These are phyloP conservation scores for Annulohypoxylon moriforme DNA, from an alignment of 495 filamentous ascomycete species.

Conservation along the genomic window DNA sequence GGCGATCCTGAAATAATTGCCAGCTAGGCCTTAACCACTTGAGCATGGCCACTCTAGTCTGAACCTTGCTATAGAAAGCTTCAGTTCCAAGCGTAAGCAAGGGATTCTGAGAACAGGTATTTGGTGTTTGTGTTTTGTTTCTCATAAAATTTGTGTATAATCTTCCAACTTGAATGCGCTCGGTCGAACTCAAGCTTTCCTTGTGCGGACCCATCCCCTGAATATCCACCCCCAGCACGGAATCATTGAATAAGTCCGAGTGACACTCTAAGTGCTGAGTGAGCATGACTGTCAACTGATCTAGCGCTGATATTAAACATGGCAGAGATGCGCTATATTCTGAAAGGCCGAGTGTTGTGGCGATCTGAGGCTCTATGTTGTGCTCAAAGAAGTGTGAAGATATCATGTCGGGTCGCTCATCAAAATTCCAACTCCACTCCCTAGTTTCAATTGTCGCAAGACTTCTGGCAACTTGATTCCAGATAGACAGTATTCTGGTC, in stretches of 20 bases:
- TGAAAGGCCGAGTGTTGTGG: neutral
- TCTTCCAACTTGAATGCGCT: slow-evolving; percentile 4
- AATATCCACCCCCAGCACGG: neutral
- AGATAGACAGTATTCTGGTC: too few species aligned
- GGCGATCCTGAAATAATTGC: neutral
- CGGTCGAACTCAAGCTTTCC: neutral
- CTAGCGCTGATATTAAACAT: neutral
- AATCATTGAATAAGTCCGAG: neutral
- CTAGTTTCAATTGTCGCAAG: neutral
- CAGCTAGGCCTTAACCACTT: slow-evolving; percentile 3
- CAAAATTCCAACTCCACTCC: neutral
- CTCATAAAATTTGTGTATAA: slow-evolving; percentile 1
- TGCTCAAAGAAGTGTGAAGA: neutral
- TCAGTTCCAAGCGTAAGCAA: neutral
- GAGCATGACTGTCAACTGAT: neutral
- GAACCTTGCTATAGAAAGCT: neutral
- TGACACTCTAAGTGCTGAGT: neutral
- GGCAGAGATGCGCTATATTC: neutral
- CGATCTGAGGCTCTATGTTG: neutral
- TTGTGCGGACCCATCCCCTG: neutral
- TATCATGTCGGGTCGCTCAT: neutral
- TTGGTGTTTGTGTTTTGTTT: neutral
- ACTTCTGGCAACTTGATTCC: too few species aligned
- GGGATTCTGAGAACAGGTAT: neutral
- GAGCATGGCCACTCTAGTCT: slow-evolving; percentile 1